Base-by-base conservation (phyloP, 805 yeast genomes). In the Lipomyces yamanashiensis region DNA sequence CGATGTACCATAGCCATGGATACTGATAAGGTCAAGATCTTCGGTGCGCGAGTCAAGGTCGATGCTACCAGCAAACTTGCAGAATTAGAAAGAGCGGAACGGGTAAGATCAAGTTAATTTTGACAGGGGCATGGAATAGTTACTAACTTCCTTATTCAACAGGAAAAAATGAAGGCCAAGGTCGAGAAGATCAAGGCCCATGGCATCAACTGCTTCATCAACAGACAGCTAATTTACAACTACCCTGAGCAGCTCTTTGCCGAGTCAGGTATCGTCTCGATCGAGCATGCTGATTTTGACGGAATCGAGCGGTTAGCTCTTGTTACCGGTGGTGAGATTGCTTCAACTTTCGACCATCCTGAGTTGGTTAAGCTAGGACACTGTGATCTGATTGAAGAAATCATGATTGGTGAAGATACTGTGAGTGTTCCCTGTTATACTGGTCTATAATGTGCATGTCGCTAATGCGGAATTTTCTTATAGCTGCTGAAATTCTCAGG, bases 311-410 rank as follows among this genome's bases (percentile, higher is more conserved):
- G 98, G 75, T 84, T 95, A 70, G 97, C 99, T 1, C 81, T 93
- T 47, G 99, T 92, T 39, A 92, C 98, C 12, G 99, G 99, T 58
- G 99, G 97, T 74, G 98, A 95, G 81, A 98, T 95, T 58, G 97
- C 87, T 1, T 92, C 98, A 7, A 93, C 98, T 1, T 95, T 95
- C 75, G 99, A 95, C 74, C 82, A 87, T 70, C 97, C 98, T 33
- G 96, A 89, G 59, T 83, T 84, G 61, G 96, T 90, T 62, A 88
- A 85, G 75, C 79, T 92, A 57, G 99, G 99, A 52, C 83, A 86
- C 74, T 93, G 98, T 82, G 95, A 92, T 50, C 72, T 82, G 28
- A 91, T 95, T 71, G 98, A 93, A 77, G 99, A 95, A 78, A 80
- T 93, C 45, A 85, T 92, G 68, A 89, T 95, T 74, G 99, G 98